These are phyloP conservation scores for Austroboletus rostrupii DNA, from an alignment of 1,284 basidiomycete genomes.

Conservation along the genomic window DNA sequence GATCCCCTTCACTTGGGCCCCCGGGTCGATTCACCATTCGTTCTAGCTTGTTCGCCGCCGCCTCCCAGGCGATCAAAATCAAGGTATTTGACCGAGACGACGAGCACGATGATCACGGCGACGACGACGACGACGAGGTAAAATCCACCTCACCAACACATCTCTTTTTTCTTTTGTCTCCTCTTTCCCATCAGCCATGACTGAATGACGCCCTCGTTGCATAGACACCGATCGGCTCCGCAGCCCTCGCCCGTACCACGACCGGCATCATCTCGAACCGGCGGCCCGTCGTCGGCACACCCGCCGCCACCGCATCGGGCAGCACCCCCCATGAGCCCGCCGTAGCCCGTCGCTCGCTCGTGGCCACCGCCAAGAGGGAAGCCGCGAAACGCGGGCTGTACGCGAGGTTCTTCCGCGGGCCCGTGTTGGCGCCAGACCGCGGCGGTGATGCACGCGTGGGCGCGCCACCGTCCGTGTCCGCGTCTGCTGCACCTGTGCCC, in stretches of 20 bases:
- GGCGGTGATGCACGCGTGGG: too few species aligned
- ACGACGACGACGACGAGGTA: constrained; percentile 34
- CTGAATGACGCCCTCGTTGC: too few species aligned
- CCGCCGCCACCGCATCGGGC: constrained; percentile 49
- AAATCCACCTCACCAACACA: too few species aligned
- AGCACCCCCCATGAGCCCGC: constrained; percentile 31
- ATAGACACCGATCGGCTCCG: constrained; percentile 2
- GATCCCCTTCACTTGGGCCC: not conserved
- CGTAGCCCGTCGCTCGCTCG: constrained; percentile 42
- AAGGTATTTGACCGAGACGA: constrained; percentile 48
- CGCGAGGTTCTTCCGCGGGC: constrained; percentile 75
- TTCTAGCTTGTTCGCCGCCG: constrained; percentile 76
- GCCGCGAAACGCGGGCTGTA: constrained; percentile 74
- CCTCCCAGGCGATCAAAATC: constrained; percentile 73
- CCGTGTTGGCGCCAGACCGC: constrained; percentile 50
- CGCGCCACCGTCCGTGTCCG: not conserved
- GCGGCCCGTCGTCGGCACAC: constrained; percentile 51
- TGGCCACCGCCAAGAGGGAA: constrained; percentile 71
- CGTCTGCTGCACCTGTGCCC: not conserved
- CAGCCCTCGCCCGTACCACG: constrained; percentile 51
- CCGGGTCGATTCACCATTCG: too few species aligned
- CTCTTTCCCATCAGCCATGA: too few species aligned
- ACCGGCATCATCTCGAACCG: constrained; percentile 78
- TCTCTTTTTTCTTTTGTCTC: too few species aligned
- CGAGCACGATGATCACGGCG: too few species aligned